These are phyloP conservation scores for Aspergillus quadricinctus DNA, from an alignment of 2,329 filamentous ascomycete species.

Conservation along the genomic window DNA sequence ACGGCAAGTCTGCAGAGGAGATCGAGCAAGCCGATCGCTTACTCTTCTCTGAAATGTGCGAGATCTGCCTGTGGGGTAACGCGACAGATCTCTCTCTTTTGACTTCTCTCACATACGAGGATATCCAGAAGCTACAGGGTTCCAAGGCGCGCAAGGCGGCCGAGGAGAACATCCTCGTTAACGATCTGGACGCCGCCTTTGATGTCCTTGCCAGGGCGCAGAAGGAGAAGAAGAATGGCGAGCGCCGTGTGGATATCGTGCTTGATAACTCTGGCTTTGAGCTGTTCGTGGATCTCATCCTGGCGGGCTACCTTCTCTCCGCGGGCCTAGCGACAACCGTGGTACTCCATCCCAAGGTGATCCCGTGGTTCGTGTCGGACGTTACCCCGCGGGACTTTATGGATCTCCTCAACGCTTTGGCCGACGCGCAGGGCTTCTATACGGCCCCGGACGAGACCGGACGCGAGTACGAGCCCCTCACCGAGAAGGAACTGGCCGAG, in stretches of 20 bases:
- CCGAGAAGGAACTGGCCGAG: constrained; percentile 62
- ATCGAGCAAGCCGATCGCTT: constrained; percentile 67
- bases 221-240: constrained; percentile 55
- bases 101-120: constrained; percentile 85
- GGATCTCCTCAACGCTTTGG: constrained; percentile 75
- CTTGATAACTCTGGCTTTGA: constrained; percentile 98
- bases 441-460: constrained; percentile 62
- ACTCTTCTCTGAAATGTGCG: constrained; percentile 87
- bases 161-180: constrained; percentile 87
- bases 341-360: constrained; percentile 86
- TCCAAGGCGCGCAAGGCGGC: constrained; percentile 78
- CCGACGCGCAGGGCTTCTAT: constrained; percentile 74
- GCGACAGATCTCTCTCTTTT: constrained; percentile 90
- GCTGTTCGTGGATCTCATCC: constrained; percentile 87
- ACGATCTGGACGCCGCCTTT: constrained; percentile 74
- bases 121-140: constrained; percentile 94
- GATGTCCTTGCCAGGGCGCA: constrained; percentile 62
- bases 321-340: constrained; percentile 80
- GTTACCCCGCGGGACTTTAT: constrained; percentile 82
- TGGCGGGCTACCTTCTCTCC: constrained; percentile 84
- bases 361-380: constrained; percentile 98
- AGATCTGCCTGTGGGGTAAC: constrained; percentile 97
- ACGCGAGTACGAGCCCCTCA: constrained; percentile 58
- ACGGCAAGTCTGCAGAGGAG: constrained; percentile 37
- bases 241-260: constrained; percentile 84